Evolutionary conservation across 306 rosid species (phyloP), one percentile per base, ranked within the genome.

Genomic region (Arachis hypogaea): DNA sequence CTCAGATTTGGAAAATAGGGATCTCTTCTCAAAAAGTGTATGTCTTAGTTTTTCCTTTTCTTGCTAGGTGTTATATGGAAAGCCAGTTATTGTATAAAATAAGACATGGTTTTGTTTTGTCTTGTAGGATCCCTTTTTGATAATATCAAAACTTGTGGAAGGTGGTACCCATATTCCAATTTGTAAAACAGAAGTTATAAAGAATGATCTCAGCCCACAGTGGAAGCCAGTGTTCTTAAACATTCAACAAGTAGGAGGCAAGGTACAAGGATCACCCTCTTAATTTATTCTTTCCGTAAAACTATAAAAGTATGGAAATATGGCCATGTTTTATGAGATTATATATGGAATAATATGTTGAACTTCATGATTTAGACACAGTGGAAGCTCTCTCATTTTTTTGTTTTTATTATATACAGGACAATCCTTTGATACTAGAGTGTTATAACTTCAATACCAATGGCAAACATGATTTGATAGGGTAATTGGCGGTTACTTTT

Each of bases 1-100:
- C 87, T 80, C 86, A 50, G 92, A 95, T 80, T 90, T 95, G 96
- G 98, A 90, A 83, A 75, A 82, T 82, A 92, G 84, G 91, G 99
- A 95, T 86, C 96, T 92, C 61, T 95, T 95, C 87, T 95, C 97
- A 40, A 90, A 70, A 90, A 95, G 93, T 82, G 99, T 95, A 95
- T 61, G 98, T 82, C 33, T 64, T 61, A 69, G 8, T 63, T 45
- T 40, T 40, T 69, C 65, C 38, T 33, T 44, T 36, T 79, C 46
- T 83, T 68, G 36, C 74, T 77, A 40, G 59, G 78, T 63, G 46
- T 63, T 66, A 49, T 22, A 60, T 56, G 71, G 69, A 58, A 43
- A 55, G 45, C 41, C 70, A 64, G 16, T 63, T 78, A 63, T 59
- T 55, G 46, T 61, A 29, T 69, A 45, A 65, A 18, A 4, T 69